phyloP scores from a whole-genome alignment of 805 yeast species.

The Alloascoidea africana region DNA sequence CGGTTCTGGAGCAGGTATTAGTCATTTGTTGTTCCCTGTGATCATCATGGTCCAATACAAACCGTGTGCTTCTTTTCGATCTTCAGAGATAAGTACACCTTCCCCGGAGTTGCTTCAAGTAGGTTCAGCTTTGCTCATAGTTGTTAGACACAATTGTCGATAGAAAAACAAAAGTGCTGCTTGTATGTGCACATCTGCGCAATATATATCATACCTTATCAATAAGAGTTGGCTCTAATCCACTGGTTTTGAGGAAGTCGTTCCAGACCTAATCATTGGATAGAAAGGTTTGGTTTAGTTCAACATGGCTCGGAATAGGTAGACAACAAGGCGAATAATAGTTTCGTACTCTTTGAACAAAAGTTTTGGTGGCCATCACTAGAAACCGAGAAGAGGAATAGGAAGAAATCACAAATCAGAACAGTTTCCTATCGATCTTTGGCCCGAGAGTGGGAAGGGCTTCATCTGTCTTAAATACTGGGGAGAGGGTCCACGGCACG shows the following conservation, averaged over 20 bases:
- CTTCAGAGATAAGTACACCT: conserved; percentile 16
- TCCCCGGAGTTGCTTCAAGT: conserved; percentile 16
- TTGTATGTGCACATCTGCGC: neutral
- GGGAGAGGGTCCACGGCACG: too few species aligned
- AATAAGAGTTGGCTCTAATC: conserved; percentile 16
- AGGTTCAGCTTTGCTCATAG: conserved; percentile 13
- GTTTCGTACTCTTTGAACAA: neutral
- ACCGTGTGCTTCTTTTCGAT: conserved; percentile 20
- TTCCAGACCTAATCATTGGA: conserved; percentile 13
- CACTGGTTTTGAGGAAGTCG: conserved; percentile 13
- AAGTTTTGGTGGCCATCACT: neutral
- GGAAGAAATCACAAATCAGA: too few species aligned
- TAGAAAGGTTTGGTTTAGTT: too few species aligned
- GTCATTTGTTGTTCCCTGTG: neutral
- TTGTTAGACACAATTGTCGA: conserved; percentile 1
- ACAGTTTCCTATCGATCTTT: too few species aligned
- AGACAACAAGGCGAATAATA: neutral
- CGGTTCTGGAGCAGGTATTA: conserved; percentile 16
- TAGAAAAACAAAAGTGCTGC: neutral
- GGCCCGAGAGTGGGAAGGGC: too few species aligned
- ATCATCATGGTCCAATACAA: conserved; percentile 4
- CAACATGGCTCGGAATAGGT: neutral
- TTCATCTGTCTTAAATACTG: too few species aligned
- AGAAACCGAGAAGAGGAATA: too few species aligned
- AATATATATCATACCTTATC: conserved; percentile 11